Evolutionary conservation across 768 basidiomycete species (phyloP), one percentile per base, ranked within the genome.

Genomic region (Sutorius australiensis): DNA sequence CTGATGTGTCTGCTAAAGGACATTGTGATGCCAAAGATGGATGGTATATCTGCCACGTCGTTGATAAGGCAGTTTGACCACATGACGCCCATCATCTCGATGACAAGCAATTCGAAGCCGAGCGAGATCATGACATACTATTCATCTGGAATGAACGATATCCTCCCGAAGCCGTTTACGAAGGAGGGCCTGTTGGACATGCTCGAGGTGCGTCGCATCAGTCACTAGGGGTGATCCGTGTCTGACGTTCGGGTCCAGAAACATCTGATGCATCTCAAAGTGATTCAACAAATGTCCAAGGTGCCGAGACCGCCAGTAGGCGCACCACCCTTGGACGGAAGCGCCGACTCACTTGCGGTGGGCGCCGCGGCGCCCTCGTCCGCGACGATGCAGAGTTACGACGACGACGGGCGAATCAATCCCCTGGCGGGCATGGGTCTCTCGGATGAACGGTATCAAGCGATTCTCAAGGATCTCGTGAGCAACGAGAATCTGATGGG

Each of bases 151-250:
- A 98, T 98, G 95, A 98, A 95, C 69, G 95, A 98, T 71, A 89
- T 97, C 52, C 75, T 98, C 16, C 89, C 94, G 8, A 98, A 98
- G 69, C 95, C 95, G 3, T 98, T 98, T 73, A 95, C 91, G n/a
- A 92, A 92, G 68, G 85, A 94, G 65, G 89, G 89, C 14, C 74
- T 98, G 30, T 73, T 95, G 43, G 86, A 87, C 57, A 94, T 98
- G 84, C 85, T 98, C 56, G 95, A 98, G 74, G 89, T 90, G 31
- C 5, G 67, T 60, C 8, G 7, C 16, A 2, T 41, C 28, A 4
- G 12, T 14, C n/a, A 6, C 4, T 4, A 10, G 5, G 6, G 12
- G 3, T 28, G 3, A 36, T 38, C 21, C 3, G 19, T 9, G 10
- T 24, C 48, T 53, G 37, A 54, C 21, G 37, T 3, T 11, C 37